phyloP scores from a whole-genome alignment of 345 rosid species.

The Citrus unshiu region DNA sequence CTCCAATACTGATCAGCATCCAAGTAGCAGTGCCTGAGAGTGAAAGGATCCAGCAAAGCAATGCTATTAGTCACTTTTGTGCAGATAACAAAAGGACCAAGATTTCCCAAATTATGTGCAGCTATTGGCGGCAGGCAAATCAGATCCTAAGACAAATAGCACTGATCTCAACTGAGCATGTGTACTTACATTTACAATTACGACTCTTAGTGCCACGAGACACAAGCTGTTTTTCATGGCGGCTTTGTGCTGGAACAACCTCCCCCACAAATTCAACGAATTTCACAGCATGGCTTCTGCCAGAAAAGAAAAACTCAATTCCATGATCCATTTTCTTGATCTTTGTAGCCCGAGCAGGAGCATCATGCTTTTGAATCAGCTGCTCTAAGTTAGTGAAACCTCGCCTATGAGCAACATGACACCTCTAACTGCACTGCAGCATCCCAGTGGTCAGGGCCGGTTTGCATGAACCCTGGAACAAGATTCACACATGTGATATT shows the following conservation, averaged over 20 bases:
- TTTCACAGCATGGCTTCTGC: background rate
- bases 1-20: conserved; percentile 6
- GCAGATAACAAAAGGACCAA: conserved; percentile 9
- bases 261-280: background rate
- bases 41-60: conserved; percentile 7
- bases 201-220: background rate
- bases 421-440: background rate
- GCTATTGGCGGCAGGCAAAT: conserved; percentile 21
- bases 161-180: background rate
- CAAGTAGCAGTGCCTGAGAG: background rate
- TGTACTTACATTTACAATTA: background rate
- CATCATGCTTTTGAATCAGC: background rate
- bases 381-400: background rate
- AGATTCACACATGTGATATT: conserved; percentile 21
- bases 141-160: conserved; percentile 27
- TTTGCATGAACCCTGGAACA: conserved; percentile 11
- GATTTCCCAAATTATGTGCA: conserved; percentile 19
- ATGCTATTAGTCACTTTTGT: conserved; percentile 6
- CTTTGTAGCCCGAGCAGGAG: background rate
- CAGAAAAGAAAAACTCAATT: background rate
- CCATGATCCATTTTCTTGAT: conserved; percentile 7
- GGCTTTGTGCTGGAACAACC: background rate
- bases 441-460: background rate
- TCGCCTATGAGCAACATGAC: background rate
- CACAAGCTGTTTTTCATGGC: background rate